Conservation (phyloP, 2,329 filamentous ascomycete species). For the Ilyonectria robusta region DNA sequence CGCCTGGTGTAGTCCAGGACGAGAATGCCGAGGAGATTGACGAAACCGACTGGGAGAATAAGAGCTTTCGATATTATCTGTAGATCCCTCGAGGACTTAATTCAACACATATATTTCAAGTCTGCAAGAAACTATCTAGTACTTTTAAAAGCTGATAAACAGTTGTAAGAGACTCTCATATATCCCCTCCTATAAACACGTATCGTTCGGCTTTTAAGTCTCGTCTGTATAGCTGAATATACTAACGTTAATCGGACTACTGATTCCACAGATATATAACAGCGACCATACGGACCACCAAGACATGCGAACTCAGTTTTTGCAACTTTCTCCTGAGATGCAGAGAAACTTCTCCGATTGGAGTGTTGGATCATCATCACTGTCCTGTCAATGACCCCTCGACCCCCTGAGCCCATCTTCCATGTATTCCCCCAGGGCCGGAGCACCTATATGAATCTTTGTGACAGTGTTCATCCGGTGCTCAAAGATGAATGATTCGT, state of each 20-base stretch:
- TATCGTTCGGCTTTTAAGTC: too few species aligned
- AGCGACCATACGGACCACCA: background rate
- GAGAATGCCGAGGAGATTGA: background rate
- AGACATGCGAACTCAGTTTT: background rate
- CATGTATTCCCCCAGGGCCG: background rate
- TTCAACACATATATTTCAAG: too few species aligned
- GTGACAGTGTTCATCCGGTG: slow-evolving; percentile 1
- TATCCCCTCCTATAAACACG: too few species aligned
- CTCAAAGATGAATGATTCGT: background rate
- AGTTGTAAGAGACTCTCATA: too few species aligned
- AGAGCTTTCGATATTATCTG: slow-evolving; percentile 3
- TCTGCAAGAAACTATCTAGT: too few species aligned
- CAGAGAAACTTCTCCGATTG: background rate
- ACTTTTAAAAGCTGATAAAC: too few species aligned
- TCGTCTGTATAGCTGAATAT: too few species aligned
- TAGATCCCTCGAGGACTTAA: background rate
- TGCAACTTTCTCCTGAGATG: background rate
- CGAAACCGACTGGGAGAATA: slow-evolving; percentile 11
- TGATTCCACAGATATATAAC: too few species aligned
- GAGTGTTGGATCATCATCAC: slow-evolving; percentile 10
- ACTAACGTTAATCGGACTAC: too few species aligned
- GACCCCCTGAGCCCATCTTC: background rate
- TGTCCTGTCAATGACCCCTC: background rate
- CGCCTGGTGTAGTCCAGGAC: background rate
- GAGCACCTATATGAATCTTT: slow-evolving; percentile 1